Evolutionary conservation across 1,139 yeast genomes (phyloP).

Genomic region (Suhomyces anneliseae): DNA sequence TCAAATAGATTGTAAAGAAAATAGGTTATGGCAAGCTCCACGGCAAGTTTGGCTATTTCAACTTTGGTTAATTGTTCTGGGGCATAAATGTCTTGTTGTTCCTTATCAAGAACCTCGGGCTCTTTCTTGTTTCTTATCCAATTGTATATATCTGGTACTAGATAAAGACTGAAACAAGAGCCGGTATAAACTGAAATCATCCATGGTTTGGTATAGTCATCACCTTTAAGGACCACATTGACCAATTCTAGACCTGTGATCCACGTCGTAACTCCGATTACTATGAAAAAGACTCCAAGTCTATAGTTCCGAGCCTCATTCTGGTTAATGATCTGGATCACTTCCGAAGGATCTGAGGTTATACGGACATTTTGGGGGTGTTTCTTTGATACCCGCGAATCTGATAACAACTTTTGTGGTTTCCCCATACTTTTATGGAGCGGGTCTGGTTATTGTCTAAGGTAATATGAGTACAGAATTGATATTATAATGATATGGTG

Average conservation of each 20-base stretch:
- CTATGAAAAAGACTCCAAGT: constrained; percentile 42
- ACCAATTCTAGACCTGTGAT: constrained; percentile 50
- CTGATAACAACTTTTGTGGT: background rate
- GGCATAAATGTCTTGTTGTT: background rate
- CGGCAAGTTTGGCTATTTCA: constrained; percentile 39
- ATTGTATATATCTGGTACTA: constrained; percentile 36
- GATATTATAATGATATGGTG: too few species aligned
- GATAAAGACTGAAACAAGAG: constrained; percentile 44
- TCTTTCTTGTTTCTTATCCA: background rate
- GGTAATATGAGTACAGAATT: too few species aligned
- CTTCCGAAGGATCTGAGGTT: constrained; percentile 30
- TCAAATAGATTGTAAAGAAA: constrained; percentile 40
- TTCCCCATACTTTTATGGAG: too few species aligned
- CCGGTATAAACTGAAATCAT: constrained; percentile 50
- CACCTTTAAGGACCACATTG: constrained; percentile 49
- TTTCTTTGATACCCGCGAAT: background rate
- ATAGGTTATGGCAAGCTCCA: constrained; percentile 44
- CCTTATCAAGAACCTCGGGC: background rate
- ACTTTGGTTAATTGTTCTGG: constrained; percentile 12
- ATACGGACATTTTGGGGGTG: background rate
- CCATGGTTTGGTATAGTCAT: constrained; percentile 48
- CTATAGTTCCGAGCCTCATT: constrained; percentile 45
- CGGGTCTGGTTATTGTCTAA: too few species aligned
- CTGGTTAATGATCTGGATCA: constrained; percentile 46
- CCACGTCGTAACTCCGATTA: constrained; percentile 48